Percentiles rank a stretch among this genome's conserved stretches.
phyloP scores from a whole-genome alignment of 257 asterid species.

The Gynochthodes officinalis region DNA sequence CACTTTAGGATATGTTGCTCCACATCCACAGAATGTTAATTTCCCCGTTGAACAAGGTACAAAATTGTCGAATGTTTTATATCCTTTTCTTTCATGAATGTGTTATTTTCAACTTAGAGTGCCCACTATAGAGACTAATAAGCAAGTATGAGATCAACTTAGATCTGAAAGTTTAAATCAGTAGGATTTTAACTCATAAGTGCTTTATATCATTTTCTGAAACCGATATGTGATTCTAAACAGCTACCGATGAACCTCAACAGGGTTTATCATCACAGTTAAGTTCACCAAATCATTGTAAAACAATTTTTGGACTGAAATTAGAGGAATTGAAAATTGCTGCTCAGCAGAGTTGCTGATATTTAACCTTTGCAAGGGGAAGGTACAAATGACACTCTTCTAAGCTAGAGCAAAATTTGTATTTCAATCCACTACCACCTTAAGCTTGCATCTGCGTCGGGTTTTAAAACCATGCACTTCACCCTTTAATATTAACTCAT shows the following conservation, averaged over 20 bases:
- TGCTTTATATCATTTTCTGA: too few species aligned
- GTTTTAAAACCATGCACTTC: neutral
- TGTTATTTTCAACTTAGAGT: neutral
- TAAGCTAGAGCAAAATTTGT: neutral
- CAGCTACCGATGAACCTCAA: too few species aligned
- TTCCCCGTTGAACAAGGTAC: constrained; percentile 54
- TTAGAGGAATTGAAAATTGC: neutral
- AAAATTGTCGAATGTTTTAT: too few species aligned
- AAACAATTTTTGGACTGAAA: neutral
- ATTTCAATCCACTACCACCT: too few species aligned
- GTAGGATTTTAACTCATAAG: too few species aligned
- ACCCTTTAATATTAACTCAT: too few species aligned
- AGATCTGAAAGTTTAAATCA: too few species aligned
- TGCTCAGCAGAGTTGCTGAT: neutral
- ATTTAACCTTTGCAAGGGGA: neutral
- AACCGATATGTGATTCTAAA: too few species aligned
- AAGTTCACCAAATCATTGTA: neutral
- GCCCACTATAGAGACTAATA: too few species aligned
- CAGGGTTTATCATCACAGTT: neutral
- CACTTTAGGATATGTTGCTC: constrained; percentile 8
- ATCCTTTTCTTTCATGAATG: neutral
- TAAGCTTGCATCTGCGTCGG: neutral
- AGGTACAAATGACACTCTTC: neutral
- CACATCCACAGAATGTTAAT: constrained; percentile 34
- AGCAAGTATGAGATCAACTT: too few species aligned